These are phyloP conservation scores for Candida namnaoensis DNA, from an alignment of 805 yeast species.

Conservation along the genomic window DNA sequence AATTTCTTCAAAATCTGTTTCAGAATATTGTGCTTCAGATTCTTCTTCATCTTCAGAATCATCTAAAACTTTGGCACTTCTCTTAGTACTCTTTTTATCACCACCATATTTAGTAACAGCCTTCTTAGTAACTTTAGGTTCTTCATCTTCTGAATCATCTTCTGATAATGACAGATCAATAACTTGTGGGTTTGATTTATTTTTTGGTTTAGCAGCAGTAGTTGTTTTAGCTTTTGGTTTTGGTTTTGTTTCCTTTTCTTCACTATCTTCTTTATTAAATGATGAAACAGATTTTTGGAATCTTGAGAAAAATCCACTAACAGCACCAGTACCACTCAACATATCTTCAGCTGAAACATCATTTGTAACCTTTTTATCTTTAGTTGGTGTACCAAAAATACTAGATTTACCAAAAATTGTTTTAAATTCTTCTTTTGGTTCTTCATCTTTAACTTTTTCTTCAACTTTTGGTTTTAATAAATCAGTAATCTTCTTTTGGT, in stretches of 20 bases:
- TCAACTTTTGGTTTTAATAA: constrained; percentile 5
- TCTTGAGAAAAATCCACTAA: not conserved
- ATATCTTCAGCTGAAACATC: constrained; percentile 6
- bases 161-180: not conserved
- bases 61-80: not conserved
- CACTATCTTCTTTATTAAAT: no score
- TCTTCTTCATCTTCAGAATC: not conserved
- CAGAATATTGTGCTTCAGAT: not conserved
- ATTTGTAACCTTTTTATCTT: constrained; percentile 2
- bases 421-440: constrained; percentile 18
- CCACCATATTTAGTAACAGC: constrained; percentile 1
- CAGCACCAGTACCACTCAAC: not conserved
- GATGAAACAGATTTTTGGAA: not conserved
- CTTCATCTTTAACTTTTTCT: constrained; percentile 17
- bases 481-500: not conserved
- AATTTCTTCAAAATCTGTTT: not conserved
- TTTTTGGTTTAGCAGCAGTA: not conserved
- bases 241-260: no score
- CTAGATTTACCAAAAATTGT: constrained; percentile 26
- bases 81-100: not conserved
- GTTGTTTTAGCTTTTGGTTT: not conserved
- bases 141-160: not conserved
- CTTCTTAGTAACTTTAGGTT: constrained; percentile 1
- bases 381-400: constrained; percentile 19
- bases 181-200: not conserved